Base-by-base conservation (phyloP, 352 stramenopile genomes). In the Thalassiosira ordinaria region DNA sequence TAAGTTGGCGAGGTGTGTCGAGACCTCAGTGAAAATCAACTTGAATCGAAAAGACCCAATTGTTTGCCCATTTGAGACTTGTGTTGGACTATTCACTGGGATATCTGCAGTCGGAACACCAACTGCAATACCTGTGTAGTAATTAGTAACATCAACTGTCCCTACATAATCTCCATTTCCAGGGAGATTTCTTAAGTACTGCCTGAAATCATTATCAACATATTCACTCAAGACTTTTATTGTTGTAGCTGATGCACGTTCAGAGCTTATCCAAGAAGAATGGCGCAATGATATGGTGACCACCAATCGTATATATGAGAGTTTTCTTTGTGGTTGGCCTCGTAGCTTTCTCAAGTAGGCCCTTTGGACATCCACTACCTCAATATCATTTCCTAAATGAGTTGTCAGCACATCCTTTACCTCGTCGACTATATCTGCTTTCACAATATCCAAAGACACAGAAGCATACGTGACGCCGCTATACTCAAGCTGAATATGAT, bases 141-240 rank as follows among this genome's bases (percentile, higher is more conserved):
- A 33, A 18, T 55, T 18, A 16, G 6, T 35, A 2, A 72, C 46
- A 26, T 57, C 39, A 5, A 26, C 46, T n/a, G 5, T 52, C 11
- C 22, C 27, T 1, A 52, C 9, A 33, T 66, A 66, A 33, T 66
- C 57, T 46, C 57, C 33, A 24, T 66, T 66, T 33, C 57, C 57
- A 5, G 57, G 57, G 5, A 66, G 57, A 27, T 8, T 31, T 29
- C n/a, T 31, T 13, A 66, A 52, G 16, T 66, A 66, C 16, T 51
- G 16, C 33, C 57, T 24, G 51, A 66, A 66, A 14, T 27, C 39
- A 18, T 47, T 52, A 33, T 51, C 57, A 33, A 66, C 24, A 33
- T 66, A 46, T 22, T 52, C 24, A 14, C 16, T 29, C 11, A 66
- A 11, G 3, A 66, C 18, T 13, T 52, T 11, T 20, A 66, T 26